A percentile compares a stretch with the other conserved stretches of the same genome.
These are phyloP conservation scores for Cystobasidium slooffiae DNA, from an alignment of 1,284 basidiomycete species.

Conservation along the genomic window DNA sequence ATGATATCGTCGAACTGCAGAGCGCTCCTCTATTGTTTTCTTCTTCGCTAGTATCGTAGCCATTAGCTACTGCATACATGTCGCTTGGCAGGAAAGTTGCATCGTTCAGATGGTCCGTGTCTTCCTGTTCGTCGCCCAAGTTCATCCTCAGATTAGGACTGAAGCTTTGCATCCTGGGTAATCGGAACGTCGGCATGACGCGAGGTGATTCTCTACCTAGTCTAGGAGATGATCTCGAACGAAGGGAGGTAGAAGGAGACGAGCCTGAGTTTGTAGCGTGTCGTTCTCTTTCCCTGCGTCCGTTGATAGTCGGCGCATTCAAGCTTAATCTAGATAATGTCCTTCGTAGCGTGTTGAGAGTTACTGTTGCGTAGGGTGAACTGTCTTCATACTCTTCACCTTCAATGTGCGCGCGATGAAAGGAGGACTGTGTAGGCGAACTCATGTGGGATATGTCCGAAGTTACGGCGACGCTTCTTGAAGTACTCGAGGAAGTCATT, in stretches of 20 bases:
- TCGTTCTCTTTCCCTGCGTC: background rate
- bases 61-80: background rate
- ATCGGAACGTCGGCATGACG: background rate
- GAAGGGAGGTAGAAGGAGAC: background rate
- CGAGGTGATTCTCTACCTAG: background rate
- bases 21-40: background rate
- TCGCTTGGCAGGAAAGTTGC: no score
- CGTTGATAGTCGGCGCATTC: background rate
- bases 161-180: slow-evolving; percentile 13
- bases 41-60: background rate
- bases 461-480: no score
- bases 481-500: background rate
- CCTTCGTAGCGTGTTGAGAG: background rate
- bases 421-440: background rate
- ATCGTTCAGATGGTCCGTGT: no score
- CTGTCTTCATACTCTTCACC: background rate
- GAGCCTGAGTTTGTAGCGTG: background rate
- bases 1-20: background rate
- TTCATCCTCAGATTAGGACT: slow-evolving; percentile 6
- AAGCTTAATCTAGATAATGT: slow-evolving; percentile 17
- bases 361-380: background rate
- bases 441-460: no score
- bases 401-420: background rate
- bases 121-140: background rate
- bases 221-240: slow-evolving; percentile 1